Base-by-base conservation (phyloP, 1,284 basidiomycete species). In the Melampsora occidentalis region DNA sequence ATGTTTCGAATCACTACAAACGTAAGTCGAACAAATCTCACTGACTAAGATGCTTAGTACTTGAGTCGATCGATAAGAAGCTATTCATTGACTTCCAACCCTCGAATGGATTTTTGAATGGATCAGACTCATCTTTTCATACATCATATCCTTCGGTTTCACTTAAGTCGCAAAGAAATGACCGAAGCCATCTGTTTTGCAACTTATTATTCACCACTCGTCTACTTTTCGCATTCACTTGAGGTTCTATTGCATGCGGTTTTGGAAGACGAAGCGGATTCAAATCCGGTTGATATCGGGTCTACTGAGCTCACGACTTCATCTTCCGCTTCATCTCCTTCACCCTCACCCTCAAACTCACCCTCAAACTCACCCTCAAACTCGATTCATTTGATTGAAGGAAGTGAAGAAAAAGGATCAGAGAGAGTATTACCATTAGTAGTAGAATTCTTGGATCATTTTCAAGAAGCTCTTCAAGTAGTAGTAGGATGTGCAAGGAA, bases 401-500 rank as follows among this genome's bases (percentile, higher is more conserved):
- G 6, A 12, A 42, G 39, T 42, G 6, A 42, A 42, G 6, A 42
- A 42, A 42, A 42, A 10, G 84, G 20, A 22, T 53, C 77, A 4
- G 66, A 85, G 62, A 83, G 86, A 22, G 85, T 90, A 1, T 84
- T 98, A 12, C 86, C 90, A 0, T 85, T 86, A 0, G 90, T 92
- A 1, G 87, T 97, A 71, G 91, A 92, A 78, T 99, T 99, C 81
- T 84, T 99, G 79, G 96, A 99, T 82, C 89, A 98, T 82, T 99
- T 98, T 82, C 90, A 93, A 77, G 90, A 89, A 70, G 88, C 91
- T 4, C 85, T 98, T 71, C 92, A 97, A 78, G 94, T 99, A 5
- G 92, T 99, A 1, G 96, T 98, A 9, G 90, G 92, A 6, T 98
- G 96, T 81, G 97, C 97, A 9, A 87, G 97, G 66, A 99, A 99